Conservation (phyloP, 495 filamentous ascomycete genomes). For the Amniculicola lignicola region DNA sequence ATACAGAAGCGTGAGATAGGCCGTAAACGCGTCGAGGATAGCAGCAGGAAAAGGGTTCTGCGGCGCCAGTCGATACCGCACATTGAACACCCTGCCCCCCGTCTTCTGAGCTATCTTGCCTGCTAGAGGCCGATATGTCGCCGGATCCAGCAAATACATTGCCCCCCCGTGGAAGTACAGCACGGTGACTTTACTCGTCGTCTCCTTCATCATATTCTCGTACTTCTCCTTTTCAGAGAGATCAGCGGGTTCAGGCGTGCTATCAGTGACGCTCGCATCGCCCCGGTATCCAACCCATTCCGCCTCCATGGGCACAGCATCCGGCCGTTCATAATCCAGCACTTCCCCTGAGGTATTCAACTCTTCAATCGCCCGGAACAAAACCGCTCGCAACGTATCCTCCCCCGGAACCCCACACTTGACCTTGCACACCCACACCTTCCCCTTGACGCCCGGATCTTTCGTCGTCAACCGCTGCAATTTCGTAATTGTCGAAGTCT, state of each 20-base stretch:
- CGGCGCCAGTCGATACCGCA: slow-evolving; percentile 86
- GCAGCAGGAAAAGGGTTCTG: slow-evolving; percentile 80
- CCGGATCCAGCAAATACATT: slow-evolving; percentile 66
- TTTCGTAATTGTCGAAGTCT: slow-evolving; percentile 52
- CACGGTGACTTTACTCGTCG: slow-evolving; percentile 62
- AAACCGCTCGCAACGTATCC: slow-evolving; percentile 56
- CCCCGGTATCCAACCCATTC: slow-evolving; percentile 86
- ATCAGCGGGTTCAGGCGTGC: slow-evolving; percentile 52
- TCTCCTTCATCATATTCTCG: slow-evolving; percentile 66
- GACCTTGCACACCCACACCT: slow-evolving; percentile 74
- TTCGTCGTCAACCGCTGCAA: slow-evolving; percentile 59
- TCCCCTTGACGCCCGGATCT: slow-evolving; percentile 69
- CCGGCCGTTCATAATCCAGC: slow-evolving; percentile 55
- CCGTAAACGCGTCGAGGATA: slow-evolving; percentile 75
- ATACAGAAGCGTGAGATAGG: slow-evolving; percentile 79
- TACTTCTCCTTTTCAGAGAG: slow-evolving; percentile 71
- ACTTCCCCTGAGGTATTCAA: slow-evolving; percentile 50
- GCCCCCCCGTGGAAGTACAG: slow-evolving; percentile 90
- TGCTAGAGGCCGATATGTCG: slow-evolving; percentile 45
- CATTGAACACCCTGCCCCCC: slow-evolving; percentile 63
- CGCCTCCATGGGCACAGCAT: slow-evolving; percentile 61
- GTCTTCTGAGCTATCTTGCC: slow-evolving; percentile 51
- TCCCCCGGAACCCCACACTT: slow-evolving; percentile 55
- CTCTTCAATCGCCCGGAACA: slow-evolving; percentile 62
- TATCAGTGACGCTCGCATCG: slow-evolving; percentile 53